Conservation (phyloP, 495 filamentous ascomycete species). For the Hypoxylon rickii region DNA sequence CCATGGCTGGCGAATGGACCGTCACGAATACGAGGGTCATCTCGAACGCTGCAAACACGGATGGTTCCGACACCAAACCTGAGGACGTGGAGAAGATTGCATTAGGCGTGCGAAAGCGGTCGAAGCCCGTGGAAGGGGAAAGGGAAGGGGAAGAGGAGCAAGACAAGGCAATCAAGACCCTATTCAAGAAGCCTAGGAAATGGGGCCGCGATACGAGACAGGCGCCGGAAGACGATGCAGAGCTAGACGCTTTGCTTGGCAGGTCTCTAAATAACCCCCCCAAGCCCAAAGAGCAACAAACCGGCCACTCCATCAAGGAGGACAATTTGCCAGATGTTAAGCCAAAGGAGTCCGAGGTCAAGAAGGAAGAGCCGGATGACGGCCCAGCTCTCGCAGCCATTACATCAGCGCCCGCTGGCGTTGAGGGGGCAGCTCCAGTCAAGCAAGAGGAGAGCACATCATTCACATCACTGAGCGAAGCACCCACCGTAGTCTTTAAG, state of each 20-base stretch:
- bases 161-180: slow-evolving; percentile 60
- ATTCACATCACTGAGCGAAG: slow-evolving; percentile 13
- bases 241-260: slow-evolving; percentile 73
- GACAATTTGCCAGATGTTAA: slow-evolving; percentile 48
- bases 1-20: slow-evolving; percentile 90
- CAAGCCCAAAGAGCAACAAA: slow-evolving; percentile 36
- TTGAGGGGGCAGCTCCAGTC: slow-evolving; percentile 28
- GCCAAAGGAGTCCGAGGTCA: slow-evolving; percentile 44
- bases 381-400: slow-evolving; percentile 3
- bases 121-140: slow-evolving; percentile 65
- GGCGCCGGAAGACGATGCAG: slow-evolving; percentile 68
- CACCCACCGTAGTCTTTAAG: slow-evolving; percentile 72
- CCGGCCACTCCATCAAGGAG: slow-evolving; percentile 9
- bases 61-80: slow-evolving; percentile 30
- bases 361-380: slow-evolving; percentile 42
- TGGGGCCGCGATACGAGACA: slow-evolving; percentile 75
- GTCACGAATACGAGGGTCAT: slow-evolving; percentile 63
- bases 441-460: slow-evolving; percentile 48
- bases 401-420: slow-evolving; percentile 4
- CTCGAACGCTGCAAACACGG: slow-evolving; percentile 19
- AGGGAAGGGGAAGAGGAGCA: slow-evolving; percentile 65
- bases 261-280: slow-evolving; percentile 39
- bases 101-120: slow-evolving; percentile 66
- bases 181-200: slow-evolving; percentile 62
- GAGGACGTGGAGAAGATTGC: slow-evolving; percentile 53